Percentiles rank a stretch among this genome's conserved stretches.
Conservation (phyloP, 1,139 yeast species). For the Candida pseudoviswanathii region DNA sequence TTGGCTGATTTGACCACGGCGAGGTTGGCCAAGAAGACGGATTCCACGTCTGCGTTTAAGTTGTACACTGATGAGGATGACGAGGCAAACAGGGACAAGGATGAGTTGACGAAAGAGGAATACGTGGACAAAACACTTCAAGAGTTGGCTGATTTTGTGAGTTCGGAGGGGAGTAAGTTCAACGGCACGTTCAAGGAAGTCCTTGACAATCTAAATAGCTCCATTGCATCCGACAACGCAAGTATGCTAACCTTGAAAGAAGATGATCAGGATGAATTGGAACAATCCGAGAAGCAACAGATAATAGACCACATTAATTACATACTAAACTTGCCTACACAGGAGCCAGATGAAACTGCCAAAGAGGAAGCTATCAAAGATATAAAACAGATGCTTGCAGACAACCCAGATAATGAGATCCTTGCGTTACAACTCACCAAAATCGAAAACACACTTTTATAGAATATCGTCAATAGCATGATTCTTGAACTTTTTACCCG, state of each 20-base stretch:
- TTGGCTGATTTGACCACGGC: constrained; percentile 32
- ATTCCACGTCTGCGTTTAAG: constrained; percentile 8
- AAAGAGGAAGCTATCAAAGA: constrained; percentile 6
- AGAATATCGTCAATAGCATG: constrained; percentile 69
- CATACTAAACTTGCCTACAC: constrained; percentile 16
- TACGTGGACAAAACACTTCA: constrained; percentile 29
- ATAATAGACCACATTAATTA: constrained; percentile 23
- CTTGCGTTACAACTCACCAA: constrained; percentile 27
- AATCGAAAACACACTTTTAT: constrained; percentile 19
- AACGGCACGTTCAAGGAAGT: constrained; percentile 33
- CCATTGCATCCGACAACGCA: constrained; percentile 22
- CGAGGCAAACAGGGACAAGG: constrained; percentile 2
- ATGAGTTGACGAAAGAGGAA: constrained; percentile 17
- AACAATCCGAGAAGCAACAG: constrained; percentile 8
- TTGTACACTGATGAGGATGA: constrained; percentile 9
- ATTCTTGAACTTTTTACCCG: constrained; percentile 83
- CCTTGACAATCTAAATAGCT: constrained; percentile 22
- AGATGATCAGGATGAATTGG: constrained; percentile 9
- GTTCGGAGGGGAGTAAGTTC: constrained; percentile 25
- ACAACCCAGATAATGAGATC: constrained; percentile 23
- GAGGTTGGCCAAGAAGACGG: constrained; percentile 7
- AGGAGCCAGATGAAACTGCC: constrained; percentile 13
- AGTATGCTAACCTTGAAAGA: constrained; percentile 24
- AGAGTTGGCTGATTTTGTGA: constrained; percentile 31
- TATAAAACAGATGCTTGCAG: constrained; percentile 7